Evolutionary conservation across 768 basidiomycete genomes (phyloP), one percentile per base, ranked within the genome.

Genomic region (Asterophora parasitica): DNA sequence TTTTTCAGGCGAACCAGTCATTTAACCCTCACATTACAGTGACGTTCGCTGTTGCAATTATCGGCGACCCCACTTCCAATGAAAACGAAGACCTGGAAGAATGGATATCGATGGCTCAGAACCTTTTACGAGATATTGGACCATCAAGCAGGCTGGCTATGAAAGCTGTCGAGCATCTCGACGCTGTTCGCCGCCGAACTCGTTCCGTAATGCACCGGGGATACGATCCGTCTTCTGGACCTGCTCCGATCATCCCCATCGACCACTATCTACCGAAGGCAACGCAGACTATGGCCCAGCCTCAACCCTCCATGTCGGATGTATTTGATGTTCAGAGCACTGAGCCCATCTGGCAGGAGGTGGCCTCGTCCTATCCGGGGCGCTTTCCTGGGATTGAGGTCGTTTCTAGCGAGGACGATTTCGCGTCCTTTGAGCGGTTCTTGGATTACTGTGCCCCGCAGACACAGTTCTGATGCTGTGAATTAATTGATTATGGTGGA

Each of bases 331-430:
- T 30, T 37, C 45, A 42, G 17, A 13, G 7, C 3, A 20, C 43
- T 5, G 49, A 50, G 4, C 49, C 49, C 15, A 16, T 47, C 17
- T 51, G 42, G 49, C 39, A 42, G 32, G 45, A 47, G 13, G 13
- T 4, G 38, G 15, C 32, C 5, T 10, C 26, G 13, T 12, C 16
- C 28, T 47, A 44, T 20, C 33, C 28, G 4, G 32, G 39, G 10
- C 38, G 35, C 6, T 51, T 46, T 34, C 50, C 50, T n/a, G 40
- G 45, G n/a, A 46, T 47, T 13, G 50, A 51, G 17, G 15, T 43
- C 1, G 28, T 46, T 7, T 51, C 27, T 15, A 36, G 34, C 13
- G 31, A 43, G n/a, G 16, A 12, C 11, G 45, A 51, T 19, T 32
- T 17, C 4, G n/a, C 15, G 7, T 27, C 39, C 15, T 6, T 51